Base-by-base conservation (phyloP, 2,329 filamentous ascomycete genomes). In the Epichloe typhina region DNA sequence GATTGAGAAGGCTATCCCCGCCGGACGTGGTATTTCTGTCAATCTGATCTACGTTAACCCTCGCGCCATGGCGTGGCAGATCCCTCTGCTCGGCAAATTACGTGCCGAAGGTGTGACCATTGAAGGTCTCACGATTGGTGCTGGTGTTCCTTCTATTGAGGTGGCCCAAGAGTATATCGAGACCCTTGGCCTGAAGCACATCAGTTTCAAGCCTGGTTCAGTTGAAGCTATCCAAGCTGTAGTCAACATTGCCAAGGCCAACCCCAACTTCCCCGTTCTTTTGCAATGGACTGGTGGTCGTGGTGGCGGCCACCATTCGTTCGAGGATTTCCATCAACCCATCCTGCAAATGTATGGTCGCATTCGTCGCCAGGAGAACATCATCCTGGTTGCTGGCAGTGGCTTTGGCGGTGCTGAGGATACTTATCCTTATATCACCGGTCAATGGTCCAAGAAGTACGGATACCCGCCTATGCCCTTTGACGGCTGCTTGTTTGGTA, bases 211-310 rank as follows among this genome's bases (percentile, higher is more conserved):
- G 75, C 90, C 90, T 33, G 89, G 90, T 53, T 95, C 89, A 15
- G 76, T 84, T 46, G 87, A 95, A 55, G 87, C 86, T 3, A 95
- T 96, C 55, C 88, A 95, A 65, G 74, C 85, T 35, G 87, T 94
- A 53, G 84, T 96, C 69, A 93, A 94, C 68, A 90, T 96, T 61
- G 89, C 90, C 56, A 93, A 87, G 69, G 87, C 88, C n/a, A 93
- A 95, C 66, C 89, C 90, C 2, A 83, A 80, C 31, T 95, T 96
- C 75, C 90, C 90, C n/a, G 80, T 95, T 49, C 82, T 95, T 49
- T 73, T 95, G 55, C 90, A 96, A 69, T 96, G 90, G 90, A 96
- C 90, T 53, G 90, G 90, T 64, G 90, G 90, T 40, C 85, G 90
- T 69, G 90, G 89, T 57, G 90, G 90, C 72, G 90, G 90, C 52